phyloP scores from a whole-genome alignment of 2,329 filamentous ascomycete genomes.

The Fusarium kyushuense region DNA sequence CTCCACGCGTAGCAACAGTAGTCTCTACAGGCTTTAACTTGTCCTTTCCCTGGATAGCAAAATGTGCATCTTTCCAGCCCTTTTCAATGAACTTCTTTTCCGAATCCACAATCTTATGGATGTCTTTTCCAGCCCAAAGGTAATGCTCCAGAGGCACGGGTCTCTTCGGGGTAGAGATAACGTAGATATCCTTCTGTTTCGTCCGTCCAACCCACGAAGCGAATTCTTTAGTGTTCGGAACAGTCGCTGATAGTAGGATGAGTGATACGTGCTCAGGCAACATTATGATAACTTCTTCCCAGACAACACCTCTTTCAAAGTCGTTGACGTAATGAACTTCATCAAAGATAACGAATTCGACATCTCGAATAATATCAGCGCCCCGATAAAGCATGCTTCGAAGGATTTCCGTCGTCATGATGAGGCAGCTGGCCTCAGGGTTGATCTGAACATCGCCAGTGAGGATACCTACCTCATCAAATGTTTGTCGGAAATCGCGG shows the following conservation, averaged over 20 bases:
- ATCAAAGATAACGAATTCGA: constrained; percentile 99
- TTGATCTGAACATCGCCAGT: constrained; percentile 99
- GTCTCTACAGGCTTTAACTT: constrained; percentile 68
- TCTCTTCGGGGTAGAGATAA: constrained; percentile 96
- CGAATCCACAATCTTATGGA: constrained; percentile 93
- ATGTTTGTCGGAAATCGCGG: constrained; percentile 88
- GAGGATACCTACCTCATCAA: constrained; percentile 96
- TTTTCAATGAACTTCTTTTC: constrained; percentile 92
- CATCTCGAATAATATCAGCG: constrained; percentile 94
- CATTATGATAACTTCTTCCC: constrained; percentile 99
- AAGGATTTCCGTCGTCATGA: constrained; percentile 99
- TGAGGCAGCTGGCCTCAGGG: constrained; percentile 95
- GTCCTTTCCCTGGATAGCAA: constrained; percentile 82
- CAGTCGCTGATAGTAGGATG: constrained; percentile 93
- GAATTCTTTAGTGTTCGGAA: constrained; percentile 97
- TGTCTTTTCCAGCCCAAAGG: constrained; percentile 92
- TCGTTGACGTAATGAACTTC: constrained; percentile 99
- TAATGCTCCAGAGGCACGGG: constrained; percentile 97
- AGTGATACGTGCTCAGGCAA: constrained; percentile 95
- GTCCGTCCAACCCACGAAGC: constrained; percentile 98
- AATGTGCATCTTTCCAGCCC: constrained; percentile 95
- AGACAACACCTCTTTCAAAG: constrained; percentile 93
- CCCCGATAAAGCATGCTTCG: constrained; percentile 98
- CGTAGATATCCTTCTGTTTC: constrained; percentile 98
- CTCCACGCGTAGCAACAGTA: constrained; percentile 54